Evolutionary conservation across 2,329 filamentous ascomycete genomes (phyloP).

Genomic region (Epichloe sylvatica): DNA sequence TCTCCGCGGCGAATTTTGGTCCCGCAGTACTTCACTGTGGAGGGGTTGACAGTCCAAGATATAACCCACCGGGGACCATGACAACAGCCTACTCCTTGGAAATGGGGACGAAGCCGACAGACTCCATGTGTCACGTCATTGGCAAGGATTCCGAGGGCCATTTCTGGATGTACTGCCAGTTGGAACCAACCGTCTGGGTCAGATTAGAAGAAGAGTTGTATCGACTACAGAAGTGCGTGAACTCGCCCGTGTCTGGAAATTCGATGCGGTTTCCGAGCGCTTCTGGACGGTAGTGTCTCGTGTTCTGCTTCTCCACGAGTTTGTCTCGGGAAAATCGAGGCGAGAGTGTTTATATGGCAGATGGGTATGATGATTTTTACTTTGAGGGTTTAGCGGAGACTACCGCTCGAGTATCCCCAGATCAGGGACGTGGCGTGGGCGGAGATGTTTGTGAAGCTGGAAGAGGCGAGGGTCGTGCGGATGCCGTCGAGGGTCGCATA

Average conservation of each 20-base stretch:
- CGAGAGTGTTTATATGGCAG: no score
- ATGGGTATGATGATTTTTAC: no score
- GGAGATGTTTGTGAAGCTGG: slow-evolving; percentile 16
- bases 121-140: slow-evolving; percentile 2
- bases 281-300: no score
- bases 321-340: no score
- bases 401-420: slow-evolving; percentile 25
- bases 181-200: slow-evolving; percentile 6
- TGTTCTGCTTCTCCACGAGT: no score
- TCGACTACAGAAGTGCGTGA: slow-evolving; percentile 4
- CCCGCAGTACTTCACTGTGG: slow-evolving; percentile 3
- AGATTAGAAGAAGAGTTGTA: slow-evolving; percentile 7
- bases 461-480: slow-evolving; percentile 23
- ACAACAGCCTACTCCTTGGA: slow-evolving; percentile 1
- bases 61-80: slow-evolving; percentile 5
- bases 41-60: neutral
- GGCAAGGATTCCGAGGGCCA: slow-evolving; percentile 4
- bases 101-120: neutral
- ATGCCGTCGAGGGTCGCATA: slow-evolving; percentile 30
- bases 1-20: slow-evolving; percentile 4
- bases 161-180: slow-evolving; percentile 7
- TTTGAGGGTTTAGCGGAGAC: neutral
- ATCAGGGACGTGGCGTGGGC: slow-evolving; percentile 23
- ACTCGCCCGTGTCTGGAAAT: slow-evolving; percentile 3
- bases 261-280: neutral